These are phyloP conservation scores for Patellaria atrata DNA, from an alignment of 495 filamentous ascomycete genomes.

Conservation along the genomic window DNA sequence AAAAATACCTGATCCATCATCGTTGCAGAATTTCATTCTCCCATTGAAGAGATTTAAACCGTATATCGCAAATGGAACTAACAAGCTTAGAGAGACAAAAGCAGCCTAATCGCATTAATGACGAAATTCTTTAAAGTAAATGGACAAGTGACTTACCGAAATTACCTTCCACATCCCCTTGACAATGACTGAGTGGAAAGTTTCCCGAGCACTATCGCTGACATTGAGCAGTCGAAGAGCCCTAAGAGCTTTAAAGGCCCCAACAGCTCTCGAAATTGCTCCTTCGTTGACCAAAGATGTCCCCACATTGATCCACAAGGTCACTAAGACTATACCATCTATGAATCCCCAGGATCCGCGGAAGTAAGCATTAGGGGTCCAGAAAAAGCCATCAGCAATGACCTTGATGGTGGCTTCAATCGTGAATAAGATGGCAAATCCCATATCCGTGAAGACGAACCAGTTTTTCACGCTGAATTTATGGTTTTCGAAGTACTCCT, in stretches of 20 bases:
- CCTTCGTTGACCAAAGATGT: conserved; percentile 66
- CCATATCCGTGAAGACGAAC: conserved; percentile 86
- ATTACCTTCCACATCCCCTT: conserved; percentile 86
- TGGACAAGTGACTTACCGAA: conserved; percentile 28
- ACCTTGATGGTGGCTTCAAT: conserved; percentile 85
- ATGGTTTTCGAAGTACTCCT: conserved; percentile 54
- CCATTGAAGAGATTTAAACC: conserved; percentile 86
- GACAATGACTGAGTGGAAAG: conserved; percentile 92
- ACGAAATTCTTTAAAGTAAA: conserved; percentile 5
- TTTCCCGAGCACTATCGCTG: conserved; percentile 88
- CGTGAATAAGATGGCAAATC: conserved; percentile 79
- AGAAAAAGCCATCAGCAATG: conserved; percentile 91
- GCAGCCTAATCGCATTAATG: conserved; percentile 41
- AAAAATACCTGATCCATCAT: conserved; percentile 35
- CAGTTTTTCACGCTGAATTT: conserved; percentile 51
- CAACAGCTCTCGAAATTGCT: conserved; percentile 73
- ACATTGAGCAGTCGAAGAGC: conserved; percentile 86
- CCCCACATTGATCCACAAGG: conserved; percentile 89
- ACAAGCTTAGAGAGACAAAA: conserved; percentile 82
- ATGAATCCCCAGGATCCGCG: conserved; percentile 95
- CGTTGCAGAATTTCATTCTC: conserved; percentile 68
- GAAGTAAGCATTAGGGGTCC: conserved; percentile 94
- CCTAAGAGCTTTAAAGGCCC: conserved; percentile 96
- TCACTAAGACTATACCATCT: conserved; percentile 81
- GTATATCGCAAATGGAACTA: conserved; percentile 95